Percentiles rank a stretch among this genome's conserved stretches.
Conservation (phyloP, 768 basidiomycete genomes). For the Leccinum disarticulatum region DNA sequence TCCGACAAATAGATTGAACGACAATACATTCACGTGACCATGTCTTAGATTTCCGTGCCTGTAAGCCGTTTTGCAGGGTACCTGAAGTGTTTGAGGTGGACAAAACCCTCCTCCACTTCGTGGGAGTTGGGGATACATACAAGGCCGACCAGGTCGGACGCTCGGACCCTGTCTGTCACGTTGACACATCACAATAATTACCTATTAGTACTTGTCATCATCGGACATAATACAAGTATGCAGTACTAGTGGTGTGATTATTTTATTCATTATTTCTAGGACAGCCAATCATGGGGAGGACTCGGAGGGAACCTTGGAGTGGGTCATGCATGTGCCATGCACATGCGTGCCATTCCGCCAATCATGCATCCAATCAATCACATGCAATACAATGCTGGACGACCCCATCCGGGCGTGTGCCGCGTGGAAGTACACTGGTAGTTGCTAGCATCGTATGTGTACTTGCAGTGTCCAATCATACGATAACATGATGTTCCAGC, state of each 20-base stretch:
- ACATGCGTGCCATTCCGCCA: background rate
- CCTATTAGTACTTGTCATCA: background rate
- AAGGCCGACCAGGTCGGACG: background rate
- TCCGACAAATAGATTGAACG: too few species aligned
- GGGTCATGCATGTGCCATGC: too few species aligned
- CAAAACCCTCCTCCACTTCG: too few species aligned
- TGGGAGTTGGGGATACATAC: too few species aligned
- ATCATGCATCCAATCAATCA: background rate
- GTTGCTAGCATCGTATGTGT: background rate
- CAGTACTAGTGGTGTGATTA: background rate
- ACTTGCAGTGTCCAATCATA: background rate
- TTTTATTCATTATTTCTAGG: background rate
- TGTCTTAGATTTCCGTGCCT: too few species aligned
- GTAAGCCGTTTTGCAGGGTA: too few species aligned
- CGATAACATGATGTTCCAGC: background rate
- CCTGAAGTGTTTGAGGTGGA: too few species aligned
- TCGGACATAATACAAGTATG: background rate
- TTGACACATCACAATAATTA: background rate
- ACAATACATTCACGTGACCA: too few species aligned
- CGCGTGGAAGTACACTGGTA: background rate
- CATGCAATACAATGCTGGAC: background rate
- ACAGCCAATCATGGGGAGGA: background rate
- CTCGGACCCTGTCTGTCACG: background rate
- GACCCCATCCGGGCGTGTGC: background rate
- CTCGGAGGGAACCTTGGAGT: background rate